Evolutionary conservation across 2,329 filamentous ascomycete genomes (phyloP).

Genomic region (Cytospora schulzeri): DNA sequence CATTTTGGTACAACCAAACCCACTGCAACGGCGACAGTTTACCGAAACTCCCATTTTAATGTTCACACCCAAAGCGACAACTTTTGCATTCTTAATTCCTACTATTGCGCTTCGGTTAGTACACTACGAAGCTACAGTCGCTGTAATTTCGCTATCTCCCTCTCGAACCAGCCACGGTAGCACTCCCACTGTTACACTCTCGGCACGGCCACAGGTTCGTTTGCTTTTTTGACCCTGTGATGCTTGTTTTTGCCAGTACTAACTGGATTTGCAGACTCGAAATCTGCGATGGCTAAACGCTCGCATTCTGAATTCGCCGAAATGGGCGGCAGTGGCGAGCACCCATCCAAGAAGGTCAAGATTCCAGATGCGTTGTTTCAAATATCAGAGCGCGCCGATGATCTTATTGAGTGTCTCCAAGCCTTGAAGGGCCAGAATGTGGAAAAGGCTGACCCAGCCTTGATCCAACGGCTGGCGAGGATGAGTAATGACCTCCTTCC

Average conservation of each 20-base stretch:
- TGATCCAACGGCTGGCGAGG: constrained; percentile 30
- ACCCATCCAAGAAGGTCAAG: constrained; percentile 27
- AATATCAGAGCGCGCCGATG: constrained; percentile 41
- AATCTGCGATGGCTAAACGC: constrained; percentile 44
- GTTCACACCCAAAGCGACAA: too few species aligned
- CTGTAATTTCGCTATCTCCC: neutral
- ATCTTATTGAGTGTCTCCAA: constrained; percentile 43
- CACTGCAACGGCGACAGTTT: neutral
- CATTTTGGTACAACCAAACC: neutral
- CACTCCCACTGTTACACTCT: neutral
- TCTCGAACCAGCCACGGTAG: neutral
- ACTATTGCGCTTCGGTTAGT: neutral
- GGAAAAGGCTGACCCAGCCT: constrained; percentile 20
- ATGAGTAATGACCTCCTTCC: constrained; percentile 28
- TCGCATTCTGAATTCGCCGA: constrained; percentile 30
- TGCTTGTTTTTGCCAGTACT: too few species aligned
- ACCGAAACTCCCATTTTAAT: neutral
- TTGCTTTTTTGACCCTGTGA: too few species aligned
- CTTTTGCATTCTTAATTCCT: too few species aligned
- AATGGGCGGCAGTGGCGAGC: constrained; percentile 1
- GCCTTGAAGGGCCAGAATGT: constrained; percentile 31
- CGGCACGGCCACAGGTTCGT: neutral
- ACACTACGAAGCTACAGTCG: neutral
- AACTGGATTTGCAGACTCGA: neutral
- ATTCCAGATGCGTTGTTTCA: constrained; percentile 33